Conservation (phyloP, 176 grass and related monocot species). For the Oryza nivara region DNA sequence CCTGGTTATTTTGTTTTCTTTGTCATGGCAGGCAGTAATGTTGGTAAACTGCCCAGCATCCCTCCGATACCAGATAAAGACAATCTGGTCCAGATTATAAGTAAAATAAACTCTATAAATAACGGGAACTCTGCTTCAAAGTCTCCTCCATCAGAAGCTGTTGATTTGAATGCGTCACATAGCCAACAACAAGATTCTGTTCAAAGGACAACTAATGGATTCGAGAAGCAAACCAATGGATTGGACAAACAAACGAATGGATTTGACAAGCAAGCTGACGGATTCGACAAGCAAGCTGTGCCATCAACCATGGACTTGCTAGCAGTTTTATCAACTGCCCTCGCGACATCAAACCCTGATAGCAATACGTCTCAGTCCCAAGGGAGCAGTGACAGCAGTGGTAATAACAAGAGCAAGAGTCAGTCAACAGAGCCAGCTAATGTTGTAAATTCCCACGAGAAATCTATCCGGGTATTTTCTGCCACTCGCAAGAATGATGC, state of each 20-base stretch:
- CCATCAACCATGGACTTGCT: slow-evolving; percentile 77
- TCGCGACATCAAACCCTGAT: slow-evolving; percentile 61
- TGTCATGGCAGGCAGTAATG: slow-evolving; percentile 59
- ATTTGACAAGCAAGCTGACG: slow-evolving; percentile 33
- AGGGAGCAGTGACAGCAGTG: slow-evolving; percentile 92
- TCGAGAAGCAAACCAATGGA: slow-evolving; percentile 36
- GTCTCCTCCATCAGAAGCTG: slow-evolving; percentile 60
- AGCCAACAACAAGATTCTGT: slow-evolving; percentile 56
- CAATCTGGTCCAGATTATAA: slow-evolving; percentile 75
- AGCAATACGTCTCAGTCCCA: slow-evolving; percentile 75
- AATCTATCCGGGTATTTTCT: slow-evolving; percentile 41
- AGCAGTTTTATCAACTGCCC: slow-evolving; percentile 63
- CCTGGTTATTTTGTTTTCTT: not conserved
- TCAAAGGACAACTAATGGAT: slow-evolving; percentile 41
- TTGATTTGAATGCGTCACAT: slow-evolving; percentile 81
- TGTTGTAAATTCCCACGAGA: slow-evolving; percentile 62
- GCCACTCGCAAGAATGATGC: slow-evolving; percentile 39
- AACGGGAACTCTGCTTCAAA: slow-evolving; percentile 51
- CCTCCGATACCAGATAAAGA: slow-evolving; percentile 72
- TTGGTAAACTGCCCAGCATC: slow-evolving; percentile 54
- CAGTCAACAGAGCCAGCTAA: slow-evolving; percentile 52
- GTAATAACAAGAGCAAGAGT: slow-evolving; percentile 80
- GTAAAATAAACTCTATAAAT: slow-evolving; percentile 80
- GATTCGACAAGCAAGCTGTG: slow-evolving; percentile 42
- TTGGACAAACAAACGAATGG: slow-evolving; percentile 35